These are phyloP conservation scores for Keithomyces neogunnii DNA, from an alignment of 2,329 filamentous ascomycete genomes.

Conservation along the genomic window DNA sequence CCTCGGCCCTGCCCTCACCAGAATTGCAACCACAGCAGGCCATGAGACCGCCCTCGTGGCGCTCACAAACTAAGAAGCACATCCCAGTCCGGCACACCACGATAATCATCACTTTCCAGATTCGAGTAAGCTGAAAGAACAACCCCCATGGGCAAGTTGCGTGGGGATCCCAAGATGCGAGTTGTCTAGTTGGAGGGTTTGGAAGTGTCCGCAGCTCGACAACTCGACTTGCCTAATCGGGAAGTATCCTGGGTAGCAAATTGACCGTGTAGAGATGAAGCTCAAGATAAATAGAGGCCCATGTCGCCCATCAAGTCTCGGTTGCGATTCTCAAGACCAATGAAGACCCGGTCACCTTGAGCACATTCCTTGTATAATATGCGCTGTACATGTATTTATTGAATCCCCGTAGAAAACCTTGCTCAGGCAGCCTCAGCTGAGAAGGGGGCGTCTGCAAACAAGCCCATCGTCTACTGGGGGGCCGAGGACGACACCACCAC, in stretches of 20 bases:
- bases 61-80: too few relatives aligned
- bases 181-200: not conserved
- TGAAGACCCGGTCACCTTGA: slow-evolving; percentile 11
- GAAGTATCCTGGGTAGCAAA: not conserved
- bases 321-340: not conserved
- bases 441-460: slow-evolving; percentile 8
- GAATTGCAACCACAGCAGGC: too few relatives aligned
- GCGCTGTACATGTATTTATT: slow-evolving; percentile 3
- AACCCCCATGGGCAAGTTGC: not conserved
- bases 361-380: not conserved
- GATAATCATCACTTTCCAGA: too few relatives aligned
- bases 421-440: slow-evolving; percentile 4
- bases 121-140: too few relatives aligned
- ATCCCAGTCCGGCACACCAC: too few relatives aligned
- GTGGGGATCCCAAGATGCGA: not conserved
- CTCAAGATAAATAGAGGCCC: too few relatives aligned
- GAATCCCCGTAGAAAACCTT: not conserved
- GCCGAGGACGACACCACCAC: too few relatives aligned
- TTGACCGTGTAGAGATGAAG: too few relatives aligned
- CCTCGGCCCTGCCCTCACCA: too few relatives aligned
- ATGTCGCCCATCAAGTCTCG: too few relatives aligned
- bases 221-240: not conserved
- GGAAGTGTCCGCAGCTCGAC: not conserved
- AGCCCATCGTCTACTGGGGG: slow-evolving; percentile 15
- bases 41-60: too few relatives aligned